Conservation (phyloP, 345 rosid genomes). For the Camelina neglecta region DNA sequence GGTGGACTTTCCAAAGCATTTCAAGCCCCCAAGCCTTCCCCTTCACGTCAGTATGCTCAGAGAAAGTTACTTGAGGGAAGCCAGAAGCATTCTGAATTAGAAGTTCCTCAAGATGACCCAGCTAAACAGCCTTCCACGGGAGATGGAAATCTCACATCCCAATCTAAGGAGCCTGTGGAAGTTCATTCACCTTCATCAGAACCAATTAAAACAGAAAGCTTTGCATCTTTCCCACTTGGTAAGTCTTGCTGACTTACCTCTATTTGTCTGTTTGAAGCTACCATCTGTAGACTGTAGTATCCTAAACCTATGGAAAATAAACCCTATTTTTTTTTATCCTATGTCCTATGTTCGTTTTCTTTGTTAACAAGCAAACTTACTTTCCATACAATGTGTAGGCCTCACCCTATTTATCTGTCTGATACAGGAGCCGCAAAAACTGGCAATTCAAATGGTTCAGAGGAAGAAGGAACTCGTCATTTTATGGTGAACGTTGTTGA, state of each 20-base stretch:
- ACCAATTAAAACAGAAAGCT: conserved; percentile 51
- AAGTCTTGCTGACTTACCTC: conserved; percentile 34
- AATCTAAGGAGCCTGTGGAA: conserved; percentile 51
- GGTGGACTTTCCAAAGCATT: conserved; percentile 93
- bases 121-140: conserved; percentile 42
- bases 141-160: conserved; percentile 45
- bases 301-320: neutral
- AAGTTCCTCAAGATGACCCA: conserved; percentile 52
- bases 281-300: neutral
- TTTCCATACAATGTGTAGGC: neutral
- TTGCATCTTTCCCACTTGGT: conserved; percentile 60
- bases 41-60: conserved; percentile 88
- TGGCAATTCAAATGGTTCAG: conserved; percentile 58
- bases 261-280: conserved; percentile 2
- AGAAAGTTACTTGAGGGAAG: conserved; percentile 79
- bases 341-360: conserved; percentile 3
- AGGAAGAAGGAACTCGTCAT: conserved; percentile 82
- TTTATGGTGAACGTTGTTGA: conserved; percentile 96
- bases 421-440: conserved; percentile 52
- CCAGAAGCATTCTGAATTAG: conserved; percentile 52
- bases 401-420: conserved; percentile 31
- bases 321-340: neutral
- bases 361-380: conserved; percentile 4
- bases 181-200: conserved; percentile 52
- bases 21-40: conserved; percentile 86